Percentiles rank a stretch among this genome's conserved stretches.
These are phyloP conservation scores for Leptomonas pyrrhocoris DNA, from an alignment of 208 protist species.

Conservation along the genomic window DNA sequence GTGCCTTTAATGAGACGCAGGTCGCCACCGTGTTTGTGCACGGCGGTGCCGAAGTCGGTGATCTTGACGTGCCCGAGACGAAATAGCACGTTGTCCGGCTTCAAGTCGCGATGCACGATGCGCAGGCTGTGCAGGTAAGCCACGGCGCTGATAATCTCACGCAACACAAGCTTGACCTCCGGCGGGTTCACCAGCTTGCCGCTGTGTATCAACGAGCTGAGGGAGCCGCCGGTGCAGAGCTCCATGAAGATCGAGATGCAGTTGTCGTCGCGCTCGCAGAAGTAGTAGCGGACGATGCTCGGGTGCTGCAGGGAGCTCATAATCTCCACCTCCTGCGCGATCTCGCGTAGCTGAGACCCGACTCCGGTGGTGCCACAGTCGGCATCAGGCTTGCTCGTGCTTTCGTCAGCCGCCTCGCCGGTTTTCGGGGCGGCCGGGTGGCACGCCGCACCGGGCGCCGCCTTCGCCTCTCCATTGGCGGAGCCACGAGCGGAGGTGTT, in stretches of 20 bases:
- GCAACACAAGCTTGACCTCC: conserved; percentile 59
- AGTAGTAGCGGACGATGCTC: conserved; percentile 87
- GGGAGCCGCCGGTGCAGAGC: conserved; percentile 78
- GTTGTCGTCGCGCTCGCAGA: conserved; percentile 76
- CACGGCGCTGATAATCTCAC: conserved; percentile 73
- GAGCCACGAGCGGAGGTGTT: neutral
- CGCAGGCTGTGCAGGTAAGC: conserved; percentile 76
- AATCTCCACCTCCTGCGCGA: conserved; percentile 83
- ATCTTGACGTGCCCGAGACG: conserved; percentile 68
- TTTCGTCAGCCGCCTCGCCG: neutral
- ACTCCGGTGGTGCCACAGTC: conserved; percentile 18
- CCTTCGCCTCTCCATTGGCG: conserved; percentile 6
- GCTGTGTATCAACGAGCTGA: conserved; percentile 62
- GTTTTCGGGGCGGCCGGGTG: neutral
- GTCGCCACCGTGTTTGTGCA: conserved; percentile 51
- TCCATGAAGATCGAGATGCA: conserved; percentile 92
- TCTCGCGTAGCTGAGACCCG: conserved; percentile 67
- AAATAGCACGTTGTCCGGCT: conserved; percentile 88
- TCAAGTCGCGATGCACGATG: conserved; percentile 87
- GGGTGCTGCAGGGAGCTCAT: conserved; percentile 82
- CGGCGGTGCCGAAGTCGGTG: conserved; percentile 85
- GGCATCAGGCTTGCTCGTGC: conserved; percentile 14
- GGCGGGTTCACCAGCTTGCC: conserved; percentile 42
- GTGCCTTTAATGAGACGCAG: conserved; percentile 73
- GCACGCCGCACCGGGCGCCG: neutral